Conservation (phyloP, 345 rosid species). For the Trapa incisa region DNA sequence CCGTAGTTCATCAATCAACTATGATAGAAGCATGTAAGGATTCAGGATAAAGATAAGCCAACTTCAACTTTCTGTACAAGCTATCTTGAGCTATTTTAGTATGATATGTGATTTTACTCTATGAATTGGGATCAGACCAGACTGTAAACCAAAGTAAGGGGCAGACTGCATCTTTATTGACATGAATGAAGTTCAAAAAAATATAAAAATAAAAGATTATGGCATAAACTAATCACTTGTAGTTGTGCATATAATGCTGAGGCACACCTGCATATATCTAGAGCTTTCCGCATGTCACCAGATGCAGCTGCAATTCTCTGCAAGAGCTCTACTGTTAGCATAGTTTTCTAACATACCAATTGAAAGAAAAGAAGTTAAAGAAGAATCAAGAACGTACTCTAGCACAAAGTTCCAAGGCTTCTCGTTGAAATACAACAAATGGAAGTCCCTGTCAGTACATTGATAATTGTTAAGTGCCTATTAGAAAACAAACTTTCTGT, state of each 20-base stretch:
- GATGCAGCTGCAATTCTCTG: conserved; percentile 95
- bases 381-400: conserved; percentile 44
- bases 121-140: not conserved
- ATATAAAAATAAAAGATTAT: not conserved
- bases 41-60: not conserved
- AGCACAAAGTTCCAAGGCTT: conserved; percentile 87
- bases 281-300: conserved; percentile 95
- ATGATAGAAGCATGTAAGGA: not conserved
- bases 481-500: not conserved
- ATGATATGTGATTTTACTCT: not conserved
- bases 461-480: not conserved
- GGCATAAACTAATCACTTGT: not conserved
- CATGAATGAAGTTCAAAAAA: not conserved
- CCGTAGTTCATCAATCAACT: not conserved
- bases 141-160: not conserved
- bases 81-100: not conserved
- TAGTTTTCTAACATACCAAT: conserved; percentile 4
- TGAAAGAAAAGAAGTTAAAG: not conserved
- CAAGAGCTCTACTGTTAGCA: conserved; percentile 5
- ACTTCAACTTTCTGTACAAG: not conserved
- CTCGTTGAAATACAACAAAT: conserved; percentile 48
- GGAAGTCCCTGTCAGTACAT: conserved; percentile 41
- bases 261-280: conserved; percentile 63
- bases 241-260: not conserved
- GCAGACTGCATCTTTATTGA: not conserved